A percentile compares a stretch with the other conserved stretches of the same genome.
These are phyloP conservation scores for Setomelanomma holmii DNA, from an alignment of 2,329 filamentous ascomycete species.

Conservation along the genomic window DNA sequence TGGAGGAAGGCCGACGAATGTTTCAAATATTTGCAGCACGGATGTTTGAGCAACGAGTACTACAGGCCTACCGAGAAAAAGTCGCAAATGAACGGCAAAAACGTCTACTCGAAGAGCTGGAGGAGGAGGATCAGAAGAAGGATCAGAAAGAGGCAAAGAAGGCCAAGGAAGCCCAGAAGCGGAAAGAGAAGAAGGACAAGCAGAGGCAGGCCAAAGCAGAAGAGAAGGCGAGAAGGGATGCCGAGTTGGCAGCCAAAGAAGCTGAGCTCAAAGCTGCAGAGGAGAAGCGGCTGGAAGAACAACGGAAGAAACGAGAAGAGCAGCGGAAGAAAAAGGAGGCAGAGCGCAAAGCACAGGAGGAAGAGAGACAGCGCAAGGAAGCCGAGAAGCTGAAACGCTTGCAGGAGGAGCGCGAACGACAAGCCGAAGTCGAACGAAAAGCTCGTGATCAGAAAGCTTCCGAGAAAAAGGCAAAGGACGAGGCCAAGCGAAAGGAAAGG, in stretches of 20 bases:
- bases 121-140: slow-evolving; percentile 80
- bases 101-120: slow-evolving; percentile 87
- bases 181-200: slow-evolving; percentile 89
- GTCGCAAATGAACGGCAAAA: slow-evolving; percentile 91
- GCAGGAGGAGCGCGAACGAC: slow-evolving; percentile 84
- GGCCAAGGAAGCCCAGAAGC: slow-evolving; percentile 90
- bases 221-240: slow-evolving; percentile 85
- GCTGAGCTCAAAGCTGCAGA: slow-evolving; percentile 77
- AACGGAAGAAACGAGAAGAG: slow-evolving; percentile 83
- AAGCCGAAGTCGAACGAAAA: slow-evolving; percentile 86
- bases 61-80: slow-evolving; percentile 97
- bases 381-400: slow-evolving; percentile 79
- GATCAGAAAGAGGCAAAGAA: slow-evolving; percentile 89
- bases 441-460: slow-evolving; percentile 78
- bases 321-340: slow-evolving; percentile 90
- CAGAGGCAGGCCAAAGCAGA: slow-evolving; percentile 91
- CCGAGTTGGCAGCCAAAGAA: slow-evolving; percentile 88
- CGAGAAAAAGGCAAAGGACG: slow-evolving; percentile 78
- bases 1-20: slow-evolving; percentile 98
- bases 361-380: slow-evolving; percentile 84
- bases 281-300: slow-evolving; percentile 79
- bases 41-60: slow-evolving; percentile 98
- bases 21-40: slow-evolving; percentile 99
- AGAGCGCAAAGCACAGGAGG: slow-evolving; percentile 87
- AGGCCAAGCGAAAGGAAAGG: slow-evolving; percentile 78